phyloP scores from a whole-genome alignment of 2,329 filamentous ascomycete species.

The Trichoderma arundinaceum region DNA sequence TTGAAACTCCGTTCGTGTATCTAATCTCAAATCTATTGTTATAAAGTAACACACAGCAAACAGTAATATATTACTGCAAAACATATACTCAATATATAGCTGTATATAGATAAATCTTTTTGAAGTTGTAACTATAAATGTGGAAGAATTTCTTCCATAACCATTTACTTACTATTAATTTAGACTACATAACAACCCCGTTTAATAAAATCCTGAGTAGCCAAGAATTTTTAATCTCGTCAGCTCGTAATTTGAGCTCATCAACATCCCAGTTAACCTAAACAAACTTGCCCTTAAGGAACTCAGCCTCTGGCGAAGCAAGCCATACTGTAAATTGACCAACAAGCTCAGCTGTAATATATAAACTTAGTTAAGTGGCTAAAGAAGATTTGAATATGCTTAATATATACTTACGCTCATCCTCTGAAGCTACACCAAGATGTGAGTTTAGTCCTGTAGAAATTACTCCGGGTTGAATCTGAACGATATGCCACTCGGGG shows the following conservation, averaged over 20 bases:
- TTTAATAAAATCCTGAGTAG: neutral
- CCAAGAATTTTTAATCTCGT: neutral
- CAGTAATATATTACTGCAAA: too few species aligned
- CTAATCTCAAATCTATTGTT: too few species aligned
- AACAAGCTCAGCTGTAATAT: neutral
- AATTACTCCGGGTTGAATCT: neutral
- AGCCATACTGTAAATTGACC: neutral
- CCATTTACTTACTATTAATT: too few species aligned
- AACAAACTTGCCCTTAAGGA: neutral
- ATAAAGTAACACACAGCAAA: too few species aligned
- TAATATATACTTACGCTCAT: neutral
- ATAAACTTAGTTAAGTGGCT: neutral
- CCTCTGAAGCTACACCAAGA: neutral
- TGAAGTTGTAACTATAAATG: too few species aligned
- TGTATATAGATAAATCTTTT: too few species aligned
- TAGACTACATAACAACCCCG: neutral
- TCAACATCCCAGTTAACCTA: conserved; percentile 1
- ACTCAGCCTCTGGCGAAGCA: neutral
- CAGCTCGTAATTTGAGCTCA: neutral
- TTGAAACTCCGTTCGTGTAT: too few species aligned
- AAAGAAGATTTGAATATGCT: neutral
- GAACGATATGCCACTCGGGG: neutral
- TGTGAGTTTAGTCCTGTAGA: neutral
- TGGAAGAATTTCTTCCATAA: too few species aligned
- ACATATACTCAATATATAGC: too few species aligned